Percentiles rank a stretch among this genome's conserved stretches.
These are phyloP conservation scores for Aspergillus sclerotioniger DNA, from an alignment of 495 filamentous ascomycete genomes.

Conservation along the genomic window DNA sequence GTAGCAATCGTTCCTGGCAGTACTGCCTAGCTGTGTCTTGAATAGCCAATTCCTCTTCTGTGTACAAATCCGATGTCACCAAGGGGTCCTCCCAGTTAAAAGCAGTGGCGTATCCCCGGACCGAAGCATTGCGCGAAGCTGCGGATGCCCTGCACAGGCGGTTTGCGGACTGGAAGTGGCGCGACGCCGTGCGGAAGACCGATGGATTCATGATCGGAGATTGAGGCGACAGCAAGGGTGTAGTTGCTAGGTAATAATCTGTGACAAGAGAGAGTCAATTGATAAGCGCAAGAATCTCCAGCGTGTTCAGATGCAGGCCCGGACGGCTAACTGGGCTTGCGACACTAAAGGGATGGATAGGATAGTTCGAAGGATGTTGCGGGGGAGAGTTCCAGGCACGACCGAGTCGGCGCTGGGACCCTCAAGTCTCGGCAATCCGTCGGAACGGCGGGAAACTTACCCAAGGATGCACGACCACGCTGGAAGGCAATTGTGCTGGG, in stretches of 20 bases:
- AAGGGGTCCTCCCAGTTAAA: conserved; percentile 97
- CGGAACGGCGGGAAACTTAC: background rate
- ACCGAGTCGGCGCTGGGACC: conserved; percentile 3
- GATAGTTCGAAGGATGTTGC: conserved; percentile 6
- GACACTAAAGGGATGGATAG: background rate
- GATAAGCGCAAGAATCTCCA: background rate
- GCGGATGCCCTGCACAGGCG: conserved; percentile 10
- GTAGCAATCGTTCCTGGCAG: conserved; percentile 84
- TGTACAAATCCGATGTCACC: conserved; percentile 66
- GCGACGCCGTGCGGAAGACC: conserved; percentile 36
- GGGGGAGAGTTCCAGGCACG: conserved; percentile 1
- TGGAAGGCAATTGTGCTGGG: background rate
- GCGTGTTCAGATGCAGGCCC: background rate
- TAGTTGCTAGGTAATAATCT: background rate
- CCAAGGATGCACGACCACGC: background rate
- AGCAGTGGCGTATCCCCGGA: conserved; percentile 48
- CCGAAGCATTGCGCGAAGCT: conserved; percentile 8
- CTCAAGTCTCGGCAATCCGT: conserved; percentile 21
- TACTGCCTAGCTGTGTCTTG: conserved; percentile 86
- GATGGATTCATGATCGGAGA: conserved; percentile 36
- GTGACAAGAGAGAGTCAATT: background rate
- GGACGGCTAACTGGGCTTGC: background rate
- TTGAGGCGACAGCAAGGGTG: background rate
- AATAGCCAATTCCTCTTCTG: conserved; percentile 87
- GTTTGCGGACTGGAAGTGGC: conserved; percentile 28